These are phyloP conservation scores for Acacia crassicarpa DNA, from an alignment of 306 rosid species.

Conservation along the genomic window DNA sequence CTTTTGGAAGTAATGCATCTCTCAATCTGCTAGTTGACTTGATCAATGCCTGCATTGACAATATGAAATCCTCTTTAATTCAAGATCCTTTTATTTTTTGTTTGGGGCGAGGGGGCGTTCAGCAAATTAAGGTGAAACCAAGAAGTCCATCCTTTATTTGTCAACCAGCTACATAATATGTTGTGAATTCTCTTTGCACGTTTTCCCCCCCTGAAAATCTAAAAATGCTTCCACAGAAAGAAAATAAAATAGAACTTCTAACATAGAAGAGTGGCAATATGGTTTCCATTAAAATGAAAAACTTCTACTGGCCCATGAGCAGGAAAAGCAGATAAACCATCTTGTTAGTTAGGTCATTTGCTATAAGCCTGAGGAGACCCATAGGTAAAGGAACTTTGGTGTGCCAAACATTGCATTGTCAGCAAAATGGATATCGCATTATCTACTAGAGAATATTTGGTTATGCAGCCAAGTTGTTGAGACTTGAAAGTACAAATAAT, in stretches of 20 bases:
- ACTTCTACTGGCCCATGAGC: background rate
- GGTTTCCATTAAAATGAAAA: background rate
- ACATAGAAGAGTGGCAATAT: background rate
- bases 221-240: too few species aligned
- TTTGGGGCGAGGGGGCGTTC: background rate
- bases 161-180: background rate
- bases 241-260: too few species aligned
- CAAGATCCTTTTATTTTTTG: background rate
- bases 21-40: slow-evolving; percentile 91
- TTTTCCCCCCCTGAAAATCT: too few species aligned
- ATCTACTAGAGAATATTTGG: background rate
- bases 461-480: background rate
- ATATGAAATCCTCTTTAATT: slow-evolving; percentile 1
- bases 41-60: slow-evolving; percentile 67
- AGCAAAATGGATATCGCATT: background rate
- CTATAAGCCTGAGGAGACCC: background rate
- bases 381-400: background rate
- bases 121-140: background rate
- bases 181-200: background rate
- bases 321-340: background rate
- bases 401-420: background rate
- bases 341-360: background rate
- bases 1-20: slow-evolving; percentile 88
- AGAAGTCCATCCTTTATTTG: background rate
- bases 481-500: background rate